Evolutionary conservation across 2,329 filamentous ascomycete species (phyloP), one percentile per base, ranked within the genome.

Genomic region (Ceratocystis cubensis): DNA sequence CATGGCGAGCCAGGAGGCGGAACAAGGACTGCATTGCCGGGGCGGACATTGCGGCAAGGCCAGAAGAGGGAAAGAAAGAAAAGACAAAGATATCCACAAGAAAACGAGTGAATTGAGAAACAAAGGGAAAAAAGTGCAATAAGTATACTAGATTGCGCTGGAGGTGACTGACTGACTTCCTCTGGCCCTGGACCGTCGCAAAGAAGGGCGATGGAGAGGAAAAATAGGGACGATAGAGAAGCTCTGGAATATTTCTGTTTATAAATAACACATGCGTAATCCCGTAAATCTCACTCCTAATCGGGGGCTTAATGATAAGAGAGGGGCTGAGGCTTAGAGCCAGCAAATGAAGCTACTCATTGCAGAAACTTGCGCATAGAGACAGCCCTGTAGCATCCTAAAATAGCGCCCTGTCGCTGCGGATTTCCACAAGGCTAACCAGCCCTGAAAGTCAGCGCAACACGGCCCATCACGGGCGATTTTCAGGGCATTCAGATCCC

Each of bases 1-100:
- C 64, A 44, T 68, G 67, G 61, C 67, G 67, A 25, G 61, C 53
- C 30, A 56, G 15, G 46, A 64, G 63, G 28, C 10, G 63, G 46
- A 53, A 64, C 17, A 64, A 17, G 30, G 56, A 20, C 63, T 41
- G 46, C 13, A 45, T 41, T 13, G 48, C 63, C 48, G 44, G 15
- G 17, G 44, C 48, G 13, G 63, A 53, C 63, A 64, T 64, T 3
- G 63, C n/a, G 10, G n/a, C 46, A 20, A 33, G 30, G 33, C 22
- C 48, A 61, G n/a, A 61, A 41, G 22, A 20, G 45, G 62, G 15
- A 33, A 33, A 61, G 33, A 22, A 61, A 59, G 30, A 20, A n/a
- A 13, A 41, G 15, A 37, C 28, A 61, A 33, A 33, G n/a, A 48
- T n/a, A 13, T 41, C 20, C 17, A 44, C 22, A 30, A 13, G 28